Conservation (phyloP, 2,329 filamentous ascomycete genomes). For the Pyrenophora tritici-repentis region DNA sequence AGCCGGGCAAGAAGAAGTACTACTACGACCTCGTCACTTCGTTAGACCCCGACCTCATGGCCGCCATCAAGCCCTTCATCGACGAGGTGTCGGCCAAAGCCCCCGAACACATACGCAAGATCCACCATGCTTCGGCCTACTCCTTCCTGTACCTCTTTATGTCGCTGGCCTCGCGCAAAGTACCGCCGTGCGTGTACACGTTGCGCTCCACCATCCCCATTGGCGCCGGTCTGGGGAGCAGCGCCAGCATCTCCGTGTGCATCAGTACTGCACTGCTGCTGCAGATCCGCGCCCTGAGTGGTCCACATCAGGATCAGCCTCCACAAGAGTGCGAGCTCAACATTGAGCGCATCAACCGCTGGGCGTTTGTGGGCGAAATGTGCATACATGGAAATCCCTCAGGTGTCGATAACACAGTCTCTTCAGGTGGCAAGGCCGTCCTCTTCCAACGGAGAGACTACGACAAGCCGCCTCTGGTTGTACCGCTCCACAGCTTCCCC, state of each 20-base stretch:
- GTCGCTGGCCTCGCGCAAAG: slow-evolving; percentile 78
- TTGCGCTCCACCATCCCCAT: slow-evolving; percentile 93
- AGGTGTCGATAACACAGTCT: slow-evolving; percentile 95
- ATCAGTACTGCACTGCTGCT: slow-evolving; percentile 81
- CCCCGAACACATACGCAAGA: slow-evolving; percentile 75
- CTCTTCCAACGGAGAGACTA: slow-evolving; percentile 84
- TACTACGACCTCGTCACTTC: slow-evolving; percentile 85
- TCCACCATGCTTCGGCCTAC: slow-evolving; percentile 79
- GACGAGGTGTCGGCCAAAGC: slow-evolving; percentile 68
- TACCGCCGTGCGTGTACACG: slow-evolving; percentile 83
- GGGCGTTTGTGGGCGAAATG: slow-evolving; percentile 97
- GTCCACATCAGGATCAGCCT: slow-evolving; percentile 90
- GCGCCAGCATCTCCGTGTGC: slow-evolving; percentile 92
- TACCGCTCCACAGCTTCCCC: slow-evolving; percentile 82
- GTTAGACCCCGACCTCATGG: slow-evolving; percentile 81
- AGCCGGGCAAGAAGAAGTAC: slow-evolving; percentile 85
- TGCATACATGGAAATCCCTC: slow-evolving; percentile 97
- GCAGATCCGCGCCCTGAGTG: slow-evolving; percentile 85
- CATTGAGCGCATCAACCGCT: slow-evolving; percentile 93
- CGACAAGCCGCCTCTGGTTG: slow-evolving; percentile 74
- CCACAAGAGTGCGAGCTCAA: slow-evolving; percentile 85
- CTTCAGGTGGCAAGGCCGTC: slow-evolving; percentile 91
- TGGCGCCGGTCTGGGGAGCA: slow-evolving; percentile 87
- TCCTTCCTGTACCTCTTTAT: slow-evolving; percentile 93
- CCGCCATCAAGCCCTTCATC: slow-evolving; percentile 80